phyloP scores from a whole-genome alignment of 2,329 filamentous ascomycete species.

The Aureobasidium vineae region DNA sequence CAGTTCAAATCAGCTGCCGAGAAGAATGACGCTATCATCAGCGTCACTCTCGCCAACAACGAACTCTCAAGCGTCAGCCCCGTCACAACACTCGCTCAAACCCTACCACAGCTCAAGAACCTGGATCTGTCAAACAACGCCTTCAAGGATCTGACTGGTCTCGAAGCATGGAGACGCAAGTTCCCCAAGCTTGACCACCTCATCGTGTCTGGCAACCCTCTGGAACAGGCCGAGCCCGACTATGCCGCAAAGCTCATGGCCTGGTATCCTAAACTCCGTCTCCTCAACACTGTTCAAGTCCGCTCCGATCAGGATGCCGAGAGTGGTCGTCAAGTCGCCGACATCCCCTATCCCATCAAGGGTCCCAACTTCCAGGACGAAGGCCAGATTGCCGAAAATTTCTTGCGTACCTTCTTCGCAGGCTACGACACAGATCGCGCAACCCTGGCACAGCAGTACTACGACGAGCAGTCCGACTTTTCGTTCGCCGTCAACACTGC shows the following conservation, averaged over 20 bases:
- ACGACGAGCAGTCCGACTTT: slow-evolving; percentile 73
- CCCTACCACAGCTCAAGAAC: slow-evolving; percentile 82
- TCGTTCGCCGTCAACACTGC: slow-evolving; percentile 70
- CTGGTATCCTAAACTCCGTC: slow-evolving; percentile 79
- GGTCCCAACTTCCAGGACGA: slow-evolving; percentile 72
- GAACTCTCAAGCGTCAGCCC: slow-evolving; percentile 68
- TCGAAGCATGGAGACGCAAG: slow-evolving; percentile 75
- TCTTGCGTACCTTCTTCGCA: slow-evolving; percentile 70
- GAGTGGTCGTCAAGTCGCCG: slow-evolving; percentile 53
- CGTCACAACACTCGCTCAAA: slow-evolving; percentile 72
- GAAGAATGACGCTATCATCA: slow-evolving; percentile 74
- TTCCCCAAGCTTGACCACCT: slow-evolving; percentile 79
- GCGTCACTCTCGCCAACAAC: slow-evolving; percentile 80
- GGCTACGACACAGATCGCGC: slow-evolving; percentile 71
- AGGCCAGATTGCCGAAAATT: slow-evolving; percentile 69
- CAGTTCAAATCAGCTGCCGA: slow-evolving; percentile 70
- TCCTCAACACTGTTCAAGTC: slow-evolving; percentile 72
- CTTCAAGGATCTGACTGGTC: slow-evolving; percentile 63
- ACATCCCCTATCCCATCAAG: slow-evolving; percentile 59
- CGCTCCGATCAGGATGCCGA: slow-evolving; percentile 69
- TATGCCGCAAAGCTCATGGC: slow-evolving; percentile 68
- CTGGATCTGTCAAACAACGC: slow-evolving; percentile 86
- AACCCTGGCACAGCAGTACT: slow-evolving; percentile 63
- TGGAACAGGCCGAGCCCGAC: slow-evolving; percentile 50
- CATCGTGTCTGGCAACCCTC: slow-evolving; percentile 72